Evolutionary conservation across 441 rosid species (phyloP).

Genomic region (Adansonia rubrostipa): DNA sequence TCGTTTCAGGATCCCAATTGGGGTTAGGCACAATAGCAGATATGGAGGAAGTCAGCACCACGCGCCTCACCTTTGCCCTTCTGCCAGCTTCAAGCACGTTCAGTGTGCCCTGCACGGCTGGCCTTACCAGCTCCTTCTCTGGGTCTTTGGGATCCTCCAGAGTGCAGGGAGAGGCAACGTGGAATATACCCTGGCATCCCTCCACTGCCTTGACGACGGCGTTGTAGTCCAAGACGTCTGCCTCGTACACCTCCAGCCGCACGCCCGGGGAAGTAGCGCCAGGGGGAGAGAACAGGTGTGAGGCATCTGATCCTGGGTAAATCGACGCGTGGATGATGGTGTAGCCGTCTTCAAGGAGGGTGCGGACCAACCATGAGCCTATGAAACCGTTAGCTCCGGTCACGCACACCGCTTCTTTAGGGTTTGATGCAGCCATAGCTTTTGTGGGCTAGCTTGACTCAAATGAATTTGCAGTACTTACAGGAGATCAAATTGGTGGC

Average conservation of each 20-base stretch:
- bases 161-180: constrained; percentile 84
- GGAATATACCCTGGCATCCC: constrained; percentile 83
- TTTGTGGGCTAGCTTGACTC: too few relatives aligned
- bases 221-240: constrained; percentile 60
- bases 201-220: constrained; percentile 62
- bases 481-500: too few relatives aligned
- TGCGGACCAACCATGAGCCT: constrained; percentile 72
- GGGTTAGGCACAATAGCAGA: constrained; percentile 84
- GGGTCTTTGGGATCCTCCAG: constrained; percentile 72
- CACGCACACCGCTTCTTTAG: constrained; percentile 66
- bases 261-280: constrained; percentile 37
- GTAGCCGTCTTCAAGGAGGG: constrained; percentile 60
- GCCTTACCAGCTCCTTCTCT: constrained; percentile 61
- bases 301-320: constrained; percentile 61
- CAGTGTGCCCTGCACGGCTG: constrained; percentile 83
- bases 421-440: constrained; percentile 18
- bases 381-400: constrained; percentile 93
- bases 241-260: constrained; percentile 50
- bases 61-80: constrained; percentile 63
- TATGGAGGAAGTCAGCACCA: constrained; percentile 80
- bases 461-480: too few relatives aligned
- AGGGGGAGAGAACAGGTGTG: constrained; percentile 61
- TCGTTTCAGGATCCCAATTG: constrained; percentile 51
- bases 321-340: constrained; percentile 65
- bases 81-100: constrained; percentile 71